Evolutionary conservation across 345 rosid genomes (phyloP), one percentile per base, ranked within the genome.

Genomic region (Balakata baccata): DNA sequence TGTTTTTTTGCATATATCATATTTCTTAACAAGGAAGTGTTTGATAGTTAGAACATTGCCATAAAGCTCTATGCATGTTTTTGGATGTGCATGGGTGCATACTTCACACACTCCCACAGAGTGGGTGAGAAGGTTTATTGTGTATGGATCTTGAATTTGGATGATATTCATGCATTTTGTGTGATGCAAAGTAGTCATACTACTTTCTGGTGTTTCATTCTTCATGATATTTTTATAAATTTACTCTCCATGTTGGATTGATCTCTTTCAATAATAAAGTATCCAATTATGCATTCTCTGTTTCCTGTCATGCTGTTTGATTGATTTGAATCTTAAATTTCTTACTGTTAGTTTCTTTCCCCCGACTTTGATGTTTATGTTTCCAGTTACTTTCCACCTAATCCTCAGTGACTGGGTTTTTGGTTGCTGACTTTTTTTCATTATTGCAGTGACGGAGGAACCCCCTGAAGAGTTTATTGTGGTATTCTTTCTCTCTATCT

Each of bases 361-460:
- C 59, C 23, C 6, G 51, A 37, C 8, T 53, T 66, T 20, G 23
- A 20, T 11, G 49, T 68, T 49, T 72, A 23, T 75, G 58, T 57
- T 43, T 58, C n/a, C n/a, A n/a, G n/a, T n/a, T n/a, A n/a, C n/a
- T n/a, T n/a, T n/a, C 52, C 25, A 29, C 34, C 34, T 34, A 62
- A 57, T 59, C 65, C 41, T 67, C 43, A 38, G 38, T 51, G 50
- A 14, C 53, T 72, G 62, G 50, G 77, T 54, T 67, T 75, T 57
- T 75, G 61, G 50, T 25, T 67, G 9, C 11, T 59, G 6, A 23
- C 9, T 4, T 4, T 59, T 77, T 66, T 37, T 22, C 37, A 56
- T 59, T 23, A 29, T 59, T 87, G 81, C 96, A 95, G 99, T 76
- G 76, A 89, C 89, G 39, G 98, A 91, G 82, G 94, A 89, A 73